These are phyloP conservation scores for Tympanopsis confertula DNA, from an alignment of 2,329 filamentous ascomycete genomes.

Conservation along the genomic window DNA sequence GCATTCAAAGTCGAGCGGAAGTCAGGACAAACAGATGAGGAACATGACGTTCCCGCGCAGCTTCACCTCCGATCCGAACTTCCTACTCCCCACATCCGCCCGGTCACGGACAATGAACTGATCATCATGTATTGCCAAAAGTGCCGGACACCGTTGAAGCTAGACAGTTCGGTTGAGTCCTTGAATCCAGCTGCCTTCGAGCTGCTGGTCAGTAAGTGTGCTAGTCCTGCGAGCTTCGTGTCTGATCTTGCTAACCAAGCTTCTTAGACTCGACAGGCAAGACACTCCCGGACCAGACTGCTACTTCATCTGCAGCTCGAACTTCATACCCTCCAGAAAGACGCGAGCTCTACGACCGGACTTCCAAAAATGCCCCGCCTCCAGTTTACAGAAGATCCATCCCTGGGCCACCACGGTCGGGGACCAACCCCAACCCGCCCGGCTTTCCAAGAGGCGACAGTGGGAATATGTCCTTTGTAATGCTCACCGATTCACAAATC, in stretches of 20 bases:
- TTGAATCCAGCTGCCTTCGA: slow-evolving; percentile 94
- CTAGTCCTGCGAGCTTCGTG: slow-evolving; percentile 10
- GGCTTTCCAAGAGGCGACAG: slow-evolving; percentile 1
- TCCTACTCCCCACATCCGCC: no score
- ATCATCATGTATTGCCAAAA: slow-evolving; percentile 81
- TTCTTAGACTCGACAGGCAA: slow-evolving; percentile 16
- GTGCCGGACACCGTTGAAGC: slow-evolving; percentile 74
- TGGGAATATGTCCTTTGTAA: slow-evolving; percentile 3
- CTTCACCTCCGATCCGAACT: not conserved
- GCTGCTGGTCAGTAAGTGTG: slow-evolving; percentile 57
- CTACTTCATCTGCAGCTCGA: not conserved
- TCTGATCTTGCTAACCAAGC: not conserved
- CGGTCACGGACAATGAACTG: slow-evolving; percentile 10
- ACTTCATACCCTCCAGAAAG: slow-evolving; percentile 15
- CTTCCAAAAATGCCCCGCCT: slow-evolving; percentile 52
- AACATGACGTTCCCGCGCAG: not conserved
- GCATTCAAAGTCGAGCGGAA: no score
- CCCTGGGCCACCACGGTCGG: slow-evolving; percentile 25
- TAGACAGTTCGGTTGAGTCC: slow-evolving; percentile 78
- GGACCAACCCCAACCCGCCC: slow-evolving; percentile 7
- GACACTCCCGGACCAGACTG: slow-evolving; percentile 57
- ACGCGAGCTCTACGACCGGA: slow-evolving; percentile 66
- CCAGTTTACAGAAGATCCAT: slow-evolving; percentile 69
- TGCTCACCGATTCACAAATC: not conserved
- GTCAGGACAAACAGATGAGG: not conserved